Percentiles rank a stretch among this genome's conserved stretches.
Conservation (phyloP, 2,329 filamentous ascomycete species). For the Ploettnerulaceae sp. region DNA sequence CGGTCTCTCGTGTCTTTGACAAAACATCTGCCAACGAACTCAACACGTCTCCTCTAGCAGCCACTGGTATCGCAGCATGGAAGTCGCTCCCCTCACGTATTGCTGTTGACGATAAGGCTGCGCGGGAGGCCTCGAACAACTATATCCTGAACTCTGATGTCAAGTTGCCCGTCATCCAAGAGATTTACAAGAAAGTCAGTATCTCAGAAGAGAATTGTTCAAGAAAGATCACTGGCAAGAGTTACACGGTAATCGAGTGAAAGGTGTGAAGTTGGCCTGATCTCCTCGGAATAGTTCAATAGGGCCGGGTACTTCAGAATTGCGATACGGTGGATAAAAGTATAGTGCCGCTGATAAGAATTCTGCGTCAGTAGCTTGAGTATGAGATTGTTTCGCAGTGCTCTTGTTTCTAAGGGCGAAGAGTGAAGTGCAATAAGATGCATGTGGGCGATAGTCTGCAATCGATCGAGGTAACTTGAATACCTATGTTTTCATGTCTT, state of each 20-base stretch:
- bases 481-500: too few relatives aligned
- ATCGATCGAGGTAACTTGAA: too few relatives aligned
- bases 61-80: neutral
- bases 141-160: neutral
- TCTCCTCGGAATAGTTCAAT: neutral
- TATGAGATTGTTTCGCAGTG: too few relatives aligned
- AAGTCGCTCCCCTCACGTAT: neutral
- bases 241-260: neutral
- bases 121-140: neutral
- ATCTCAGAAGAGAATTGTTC: neutral
- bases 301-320: neutral
- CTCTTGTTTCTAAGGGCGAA: too few relatives aligned
- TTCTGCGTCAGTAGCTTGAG: too few relatives aligned
- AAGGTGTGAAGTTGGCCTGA: neutral
- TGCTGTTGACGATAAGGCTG: neutral
- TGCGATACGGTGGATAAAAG: neutral
- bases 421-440: too few relatives aligned
- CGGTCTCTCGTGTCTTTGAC: too few relatives aligned
- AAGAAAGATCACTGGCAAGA: neutral
- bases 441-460: too few relatives aligned
- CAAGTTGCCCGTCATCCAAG: neutral
- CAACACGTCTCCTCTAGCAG: too few relatives aligned
- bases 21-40: too few relatives aligned
- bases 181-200: slow-evolving; percentile 2
- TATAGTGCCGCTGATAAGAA: too few relatives aligned